Evolutionary conservation across 345 rosid genomes (phyloP), one percentile per base, ranked within the genome.

Genomic region (Aquilaria yunnanensis): DNA sequence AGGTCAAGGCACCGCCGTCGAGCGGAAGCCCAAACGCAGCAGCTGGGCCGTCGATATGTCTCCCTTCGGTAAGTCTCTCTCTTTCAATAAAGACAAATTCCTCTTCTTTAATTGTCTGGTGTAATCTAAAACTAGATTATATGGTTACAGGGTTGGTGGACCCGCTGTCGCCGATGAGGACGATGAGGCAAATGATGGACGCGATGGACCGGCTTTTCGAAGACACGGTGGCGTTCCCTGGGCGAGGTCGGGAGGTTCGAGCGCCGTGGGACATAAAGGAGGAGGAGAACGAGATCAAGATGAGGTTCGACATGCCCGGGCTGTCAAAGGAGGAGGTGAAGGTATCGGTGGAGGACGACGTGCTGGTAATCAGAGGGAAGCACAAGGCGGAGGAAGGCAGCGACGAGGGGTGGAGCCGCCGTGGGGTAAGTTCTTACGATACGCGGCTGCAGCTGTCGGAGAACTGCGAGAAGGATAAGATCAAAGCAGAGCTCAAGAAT

Each of bases 271-370:
- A 92, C 60, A 80, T 86, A 45, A 82, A 81, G n/a, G 95, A 92
- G 0, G 96, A 80, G 8, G 96, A 89, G 51, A 55, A 76, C 2
- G 96, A 87, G 76, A 77, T 87, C 71, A 85, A 74, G 74, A 80
- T 87, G 93, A 80, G 96, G 63, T 87, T 87, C 12, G 96, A 89
- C 82, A 72, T 92, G 96, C 96, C 96, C 0, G 96, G 96, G 11
- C 78, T 92, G 3, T 70, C 81, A 2, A 89, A 78, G 83, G 95
- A 87, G 45, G 92, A 92, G 0, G 91, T 92, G 4, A 82, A 74
- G 75, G 83, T 92, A 5, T 82, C 82, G 0, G 71, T 89, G 0
- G 96, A 87, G 60, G 90, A 89, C 2, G 84, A 87, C 12, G 70
- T 82, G 0, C 81, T 92, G 46, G 75, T 82, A 0, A 82, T 92